Evolutionary conservation across 208 protist species (phyloP).

Genomic region (Leishmania guyanensis): DNA sequence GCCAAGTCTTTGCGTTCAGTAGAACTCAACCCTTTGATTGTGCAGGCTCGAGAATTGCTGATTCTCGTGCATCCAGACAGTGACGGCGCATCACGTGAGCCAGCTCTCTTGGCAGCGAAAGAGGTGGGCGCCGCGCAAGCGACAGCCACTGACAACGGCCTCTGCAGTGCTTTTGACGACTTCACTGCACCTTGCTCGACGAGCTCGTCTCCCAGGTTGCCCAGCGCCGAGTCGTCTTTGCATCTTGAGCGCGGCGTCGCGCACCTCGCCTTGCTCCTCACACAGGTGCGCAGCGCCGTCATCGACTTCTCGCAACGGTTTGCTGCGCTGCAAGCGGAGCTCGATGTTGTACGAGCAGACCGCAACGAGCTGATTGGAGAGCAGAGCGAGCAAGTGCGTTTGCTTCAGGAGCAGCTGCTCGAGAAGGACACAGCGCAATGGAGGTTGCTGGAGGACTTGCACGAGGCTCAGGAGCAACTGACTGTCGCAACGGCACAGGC

Average conservation of each 20-base stretch:
- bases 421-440: conserved; percentile 34
- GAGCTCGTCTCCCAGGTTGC: neutral
- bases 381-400: conserved; percentile 49
- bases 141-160: neutral
- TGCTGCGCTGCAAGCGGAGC: conserved; percentile 49
- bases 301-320: conserved; percentile 17
- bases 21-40: conserved; percentile 6
- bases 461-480: neutral
- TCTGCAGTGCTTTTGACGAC: neutral
- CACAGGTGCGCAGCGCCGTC: conserved; percentile 1
- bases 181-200: neutral
- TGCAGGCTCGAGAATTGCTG: conserved; percentile 13
- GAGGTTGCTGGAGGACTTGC: conserved; percentile 22
- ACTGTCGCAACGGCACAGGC: neutral
- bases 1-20: neutral
- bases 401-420: conserved; percentile 48
- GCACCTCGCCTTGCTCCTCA: conserved; percentile 2
- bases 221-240: neutral
- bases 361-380: conserved; percentile 69
- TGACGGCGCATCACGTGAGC: neutral
- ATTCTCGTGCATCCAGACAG: neutral
- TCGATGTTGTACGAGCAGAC: conserved; percentile 69
- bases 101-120: neutral
- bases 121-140: neutral
- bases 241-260: neutral